These are phyloP conservation scores for Aspergillus brasiliensis DNA, from an alignment of 2,329 filamentous ascomycete genomes.

Conservation along the genomic window DNA sequence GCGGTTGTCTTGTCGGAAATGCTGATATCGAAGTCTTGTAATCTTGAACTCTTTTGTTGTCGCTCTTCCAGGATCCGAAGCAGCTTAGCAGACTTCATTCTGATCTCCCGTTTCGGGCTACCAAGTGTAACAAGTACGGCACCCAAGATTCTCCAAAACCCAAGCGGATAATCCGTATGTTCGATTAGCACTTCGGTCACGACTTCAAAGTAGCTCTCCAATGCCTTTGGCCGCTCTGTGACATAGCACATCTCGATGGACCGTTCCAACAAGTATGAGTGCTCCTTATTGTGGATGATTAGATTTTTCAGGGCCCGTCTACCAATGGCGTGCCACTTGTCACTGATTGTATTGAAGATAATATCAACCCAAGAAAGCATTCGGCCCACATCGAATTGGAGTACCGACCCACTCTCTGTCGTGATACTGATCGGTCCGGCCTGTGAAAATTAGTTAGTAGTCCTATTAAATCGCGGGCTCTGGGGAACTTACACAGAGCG, in stretches of 20 bases:
- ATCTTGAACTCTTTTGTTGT: slow-evolving; percentile 81
- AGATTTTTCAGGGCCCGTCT: slow-evolving; percentile 85
- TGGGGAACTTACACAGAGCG: slow-evolving; percentile 72
- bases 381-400: slow-evolving; percentile 88
- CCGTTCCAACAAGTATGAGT: slow-evolving; percentile 81
- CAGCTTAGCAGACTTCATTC: slow-evolving; percentile 82
- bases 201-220: slow-evolving; percentile 94
- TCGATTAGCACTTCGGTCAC: slow-evolving; percentile 85
- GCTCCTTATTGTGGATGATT: slow-evolving; percentile 85
- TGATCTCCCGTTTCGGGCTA: slow-evolving; percentile 84
- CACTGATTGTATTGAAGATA: slow-evolving; percentile 89
- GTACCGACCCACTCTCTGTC: slow-evolving; percentile 80
- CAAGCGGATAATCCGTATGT: slow-evolving; percentile 75
- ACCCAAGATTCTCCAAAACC: slow-evolving; percentile 88
- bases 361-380: slow-evolving; percentile 95
- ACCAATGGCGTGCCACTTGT: slow-evolving; percentile 88
- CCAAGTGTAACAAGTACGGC: slow-evolving; percentile 90
- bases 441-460: slow-evolving; percentile 26
- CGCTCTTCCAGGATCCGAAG: slow-evolving; percentile 80
- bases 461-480: slow-evolving; percentile 5
- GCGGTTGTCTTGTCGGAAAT: slow-evolving; percentile 98
- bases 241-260: slow-evolving; percentile 91
- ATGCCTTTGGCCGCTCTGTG: slow-evolving; percentile 75
- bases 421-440: slow-evolving; percentile 77
- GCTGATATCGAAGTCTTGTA: slow-evolving; percentile 97